These are phyloP conservation scores for Solanum arcanum DNA, from an alignment of 257 asterid genomes.

Conservation along the genomic window DNA sequence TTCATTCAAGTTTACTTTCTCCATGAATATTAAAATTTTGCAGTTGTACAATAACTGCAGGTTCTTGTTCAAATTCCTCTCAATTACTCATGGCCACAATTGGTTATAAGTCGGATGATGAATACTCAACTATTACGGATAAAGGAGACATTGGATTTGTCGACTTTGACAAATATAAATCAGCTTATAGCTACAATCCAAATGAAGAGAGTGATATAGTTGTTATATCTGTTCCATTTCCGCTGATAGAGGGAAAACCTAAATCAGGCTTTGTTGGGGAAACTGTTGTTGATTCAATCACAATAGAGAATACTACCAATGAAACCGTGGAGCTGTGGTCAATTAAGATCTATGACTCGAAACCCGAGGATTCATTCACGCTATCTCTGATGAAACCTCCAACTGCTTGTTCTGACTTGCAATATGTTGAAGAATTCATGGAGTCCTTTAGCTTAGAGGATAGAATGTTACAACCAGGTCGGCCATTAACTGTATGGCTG, in stretches of 20 bases:
- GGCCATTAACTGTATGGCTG: constrained; percentile 51
- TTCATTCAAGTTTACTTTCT: background rate
- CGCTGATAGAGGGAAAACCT: constrained; percentile 46
- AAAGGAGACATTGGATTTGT: constrained; percentile 80
- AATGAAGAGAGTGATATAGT: constrained; percentile 44
- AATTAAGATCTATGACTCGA: constrained; percentile 68
- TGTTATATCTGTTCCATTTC: constrained; percentile 69
- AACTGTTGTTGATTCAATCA: constrained; percentile 36
- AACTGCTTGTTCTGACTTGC: constrained; percentile 36
- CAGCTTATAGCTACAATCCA: constrained; percentile 55
- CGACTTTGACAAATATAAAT: constrained; percentile 40
- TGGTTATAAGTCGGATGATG: constrained; percentile 55
- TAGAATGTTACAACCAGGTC: constrained; percentile 34
- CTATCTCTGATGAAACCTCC: constrained; percentile 84
- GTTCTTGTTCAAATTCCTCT: background rate
- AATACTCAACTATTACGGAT: constrained; percentile 59
- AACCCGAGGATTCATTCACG: constrained; percentile 63
- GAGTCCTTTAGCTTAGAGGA: constrained; percentile 65
- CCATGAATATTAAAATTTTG: background rate
- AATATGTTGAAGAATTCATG: constrained; percentile 35
- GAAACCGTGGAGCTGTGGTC: constrained; percentile 64
- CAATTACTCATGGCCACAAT: constrained; percentile 25
- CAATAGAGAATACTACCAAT: constrained; percentile 36
- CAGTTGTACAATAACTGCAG: constrained; percentile 10
- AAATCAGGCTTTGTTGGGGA: constrained; percentile 62